Conservation (phyloP, 163 green algal species). For the Smithsoniella earleae region DNA sequence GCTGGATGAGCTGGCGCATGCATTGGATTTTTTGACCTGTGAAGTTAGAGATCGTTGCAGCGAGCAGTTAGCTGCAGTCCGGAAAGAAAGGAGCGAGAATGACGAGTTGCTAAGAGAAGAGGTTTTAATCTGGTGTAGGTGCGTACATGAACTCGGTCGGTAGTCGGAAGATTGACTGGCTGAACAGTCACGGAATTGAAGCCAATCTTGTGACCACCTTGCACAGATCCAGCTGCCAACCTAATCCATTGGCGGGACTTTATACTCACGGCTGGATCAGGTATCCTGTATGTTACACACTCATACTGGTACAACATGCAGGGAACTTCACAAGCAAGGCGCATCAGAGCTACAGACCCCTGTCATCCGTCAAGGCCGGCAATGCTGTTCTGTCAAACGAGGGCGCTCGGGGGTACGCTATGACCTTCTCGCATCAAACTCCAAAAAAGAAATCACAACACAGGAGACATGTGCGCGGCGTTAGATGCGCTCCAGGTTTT, state of each 20-base stretch:
- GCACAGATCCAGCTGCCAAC: too few relatives aligned
- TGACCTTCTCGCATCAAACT: slow-evolving; percentile 29
- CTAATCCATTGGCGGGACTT: too few relatives aligned
- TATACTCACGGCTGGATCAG: too few relatives aligned
- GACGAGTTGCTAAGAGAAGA: slow-evolving; percentile 35
- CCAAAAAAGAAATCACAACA: not conserved
- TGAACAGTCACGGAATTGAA: too few relatives aligned
- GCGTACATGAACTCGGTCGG: too few relatives aligned
- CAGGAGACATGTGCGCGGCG: too few relatives aligned
- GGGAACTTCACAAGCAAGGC: slow-evolving; percentile 37
- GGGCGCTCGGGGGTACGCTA: slow-evolving; percentile 31
- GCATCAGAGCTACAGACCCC: slow-evolving; percentile 38
- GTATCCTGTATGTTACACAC: slow-evolving; percentile 32
- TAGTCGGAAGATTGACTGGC: too few relatives aligned
- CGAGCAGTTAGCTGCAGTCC: slow-evolving; percentile 40
- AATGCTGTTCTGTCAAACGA: slow-evolving; percentile 51
- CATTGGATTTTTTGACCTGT: not conserved
- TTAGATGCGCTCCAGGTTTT: too few relatives aligned
- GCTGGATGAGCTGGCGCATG: not conserved
- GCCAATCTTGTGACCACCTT: too few relatives aligned
- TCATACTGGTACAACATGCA: slow-evolving; percentile 39
- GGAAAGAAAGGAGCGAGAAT: slow-evolving; percentile 47
- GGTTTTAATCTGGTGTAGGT: slow-evolving; percentile 36
- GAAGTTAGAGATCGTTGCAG: slow-evolving; percentile 37
- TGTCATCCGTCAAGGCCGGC: slow-evolving; percentile 37